These are phyloP conservation scores for Talaromyces sp. DNA, from an alignment of 2,329 filamentous ascomycete species.

Conservation along the genomic window DNA sequence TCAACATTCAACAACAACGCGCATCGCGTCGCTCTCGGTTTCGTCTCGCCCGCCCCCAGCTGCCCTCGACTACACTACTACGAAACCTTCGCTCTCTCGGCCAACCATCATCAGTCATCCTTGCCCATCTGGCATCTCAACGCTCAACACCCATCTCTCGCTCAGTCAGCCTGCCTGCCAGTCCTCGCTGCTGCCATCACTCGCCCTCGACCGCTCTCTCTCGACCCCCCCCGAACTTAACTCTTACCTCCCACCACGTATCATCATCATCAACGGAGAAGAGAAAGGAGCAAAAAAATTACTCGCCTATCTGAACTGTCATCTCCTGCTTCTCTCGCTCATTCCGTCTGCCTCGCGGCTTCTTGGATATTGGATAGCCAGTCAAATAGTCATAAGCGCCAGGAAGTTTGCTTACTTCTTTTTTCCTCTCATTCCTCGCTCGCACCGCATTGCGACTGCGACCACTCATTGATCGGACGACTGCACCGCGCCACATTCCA, in stretches of 20 bases:
- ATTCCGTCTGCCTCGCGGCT: not conserved
- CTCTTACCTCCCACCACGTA: not conserved
- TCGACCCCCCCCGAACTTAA: not conserved
- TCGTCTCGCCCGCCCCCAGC: not conserved
- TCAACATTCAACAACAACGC: slow-evolving; percentile 3
- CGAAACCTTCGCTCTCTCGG: not conserved
- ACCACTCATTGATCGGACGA: not conserved
- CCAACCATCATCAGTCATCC: not conserved
- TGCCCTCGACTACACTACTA: not conserved
- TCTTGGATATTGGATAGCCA: not conserved
- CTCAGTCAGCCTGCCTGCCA: not conserved
- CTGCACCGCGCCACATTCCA: slow-evolving; percentile 8
- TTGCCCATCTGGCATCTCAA: not conserved
- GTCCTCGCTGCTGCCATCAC: not conserved
- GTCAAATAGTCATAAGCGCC: not conserved
- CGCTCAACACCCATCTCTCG: not conserved
- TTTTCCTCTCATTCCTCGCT: not conserved
- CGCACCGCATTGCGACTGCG: not conserved
- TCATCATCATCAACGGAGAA: not conserved
- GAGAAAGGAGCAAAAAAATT: not conserved
- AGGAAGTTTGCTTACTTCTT: not conserved
- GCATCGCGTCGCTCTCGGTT: not conserved
- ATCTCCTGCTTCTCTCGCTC: not conserved
- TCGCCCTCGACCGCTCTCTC: not conserved
- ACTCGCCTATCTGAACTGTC: not conserved